Base-by-base conservation (phyloP, 1,284 basidiomycete genomes). In the Cutaneotrichosporon curvatum region DNA sequence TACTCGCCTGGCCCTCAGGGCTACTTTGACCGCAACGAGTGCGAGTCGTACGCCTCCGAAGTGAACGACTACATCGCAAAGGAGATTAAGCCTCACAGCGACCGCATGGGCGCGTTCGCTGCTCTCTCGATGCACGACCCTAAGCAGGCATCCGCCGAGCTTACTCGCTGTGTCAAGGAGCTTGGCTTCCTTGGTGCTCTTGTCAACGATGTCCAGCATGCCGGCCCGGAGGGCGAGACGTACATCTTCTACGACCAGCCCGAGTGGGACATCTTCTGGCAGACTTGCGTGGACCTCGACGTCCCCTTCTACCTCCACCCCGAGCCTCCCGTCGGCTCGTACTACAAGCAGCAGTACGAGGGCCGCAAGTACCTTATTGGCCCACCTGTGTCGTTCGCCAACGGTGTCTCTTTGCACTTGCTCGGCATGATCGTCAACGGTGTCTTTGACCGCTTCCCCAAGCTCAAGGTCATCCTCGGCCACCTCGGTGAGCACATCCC, bases 401-500 rank as follows among this genome's bases (percentile, higher is more conserved):
- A 65, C 53, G 63, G 63, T 25, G 66, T 68, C 32, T 61, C 61
- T 4, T 55, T 62, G 11, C 66, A 68, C 46, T 38, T 68, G 16
- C 61, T 67, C 41, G 65, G 63, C 23, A 61, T 68, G 61, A 63
- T 68, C 39, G 57, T 61, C 55, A 68, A 68, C 52, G 66, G 66
- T 32, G 66, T 68, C 16, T 68, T 68, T 28, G 66, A 68, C 59
- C 61, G 66, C 19, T 61, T 63, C 55, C 66, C 64, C 15, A 68
- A 68, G 58, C 65, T 68, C 51, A 63, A 64, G 55, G 58, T 68
- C 46, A 68, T 68, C 32, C 60, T 68, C n/a, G 65, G 65, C 25
- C 65, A 67, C 56, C 59, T 67, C 14, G 65, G 65, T 53, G 65
- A 67, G 53, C 63, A 66, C 51, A 60, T 67, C 34, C 62, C 63